phyloP scores from a whole-genome alignment of 805 yeast species.

The Saccharomycopsis lassenensis region DNA sequence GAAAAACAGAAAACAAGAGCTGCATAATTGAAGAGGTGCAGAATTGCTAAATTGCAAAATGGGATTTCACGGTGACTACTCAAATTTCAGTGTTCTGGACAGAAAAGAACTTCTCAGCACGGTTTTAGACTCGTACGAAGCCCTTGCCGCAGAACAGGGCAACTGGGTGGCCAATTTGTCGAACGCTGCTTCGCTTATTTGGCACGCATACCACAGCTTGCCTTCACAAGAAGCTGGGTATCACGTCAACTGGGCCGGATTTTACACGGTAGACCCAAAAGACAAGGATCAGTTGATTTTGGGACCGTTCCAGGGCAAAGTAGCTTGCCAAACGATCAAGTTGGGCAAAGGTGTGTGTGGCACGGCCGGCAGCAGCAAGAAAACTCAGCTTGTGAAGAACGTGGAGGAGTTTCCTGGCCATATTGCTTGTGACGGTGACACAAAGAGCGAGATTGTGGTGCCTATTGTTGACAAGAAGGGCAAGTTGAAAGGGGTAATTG shows the following conservation, averaged over 20 bases:
- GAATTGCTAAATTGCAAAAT: not conserved
- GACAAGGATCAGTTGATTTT: slow-evolving; percentile 41
- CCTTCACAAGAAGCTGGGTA: slow-evolving; percentile 24
- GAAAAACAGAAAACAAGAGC: not conserved
- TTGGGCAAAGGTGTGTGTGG: slow-evolving; percentile 92
- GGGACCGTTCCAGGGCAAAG: slow-evolving; percentile 96
- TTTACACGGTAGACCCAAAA: slow-evolving; percentile 45
- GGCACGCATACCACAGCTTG: slow-evolving; percentile 75
- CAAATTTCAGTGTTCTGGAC: not conserved
- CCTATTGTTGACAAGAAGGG: slow-evolving; percentile 47
- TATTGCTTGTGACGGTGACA: slow-evolving; percentile 95
- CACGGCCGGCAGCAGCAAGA: slow-evolving; percentile 46
- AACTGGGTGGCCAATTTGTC: slow-evolving; percentile 90
- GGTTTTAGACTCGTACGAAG: slow-evolving; percentile 62
- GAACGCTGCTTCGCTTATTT: slow-evolving; percentile 74
- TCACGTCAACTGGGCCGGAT: slow-evolving; percentile 87
- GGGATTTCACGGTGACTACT: not conserved
- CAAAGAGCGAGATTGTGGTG: slow-evolving; percentile 86
- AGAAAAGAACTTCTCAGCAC: slow-evolving; percentile 1
- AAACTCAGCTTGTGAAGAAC: slow-evolving; percentile 67
- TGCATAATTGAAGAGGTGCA: not conserved
- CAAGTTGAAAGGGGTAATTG: slow-evolving; percentile 62
- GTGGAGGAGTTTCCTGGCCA: slow-evolving; percentile 82
- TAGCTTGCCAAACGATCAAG: slow-evolving; percentile 79
- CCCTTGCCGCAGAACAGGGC: slow-evolving; percentile 47